Evolutionary conservation across 2,329 filamentous ascomycete genomes (phyloP).

Genomic region (Neonectria punicea): DNA sequence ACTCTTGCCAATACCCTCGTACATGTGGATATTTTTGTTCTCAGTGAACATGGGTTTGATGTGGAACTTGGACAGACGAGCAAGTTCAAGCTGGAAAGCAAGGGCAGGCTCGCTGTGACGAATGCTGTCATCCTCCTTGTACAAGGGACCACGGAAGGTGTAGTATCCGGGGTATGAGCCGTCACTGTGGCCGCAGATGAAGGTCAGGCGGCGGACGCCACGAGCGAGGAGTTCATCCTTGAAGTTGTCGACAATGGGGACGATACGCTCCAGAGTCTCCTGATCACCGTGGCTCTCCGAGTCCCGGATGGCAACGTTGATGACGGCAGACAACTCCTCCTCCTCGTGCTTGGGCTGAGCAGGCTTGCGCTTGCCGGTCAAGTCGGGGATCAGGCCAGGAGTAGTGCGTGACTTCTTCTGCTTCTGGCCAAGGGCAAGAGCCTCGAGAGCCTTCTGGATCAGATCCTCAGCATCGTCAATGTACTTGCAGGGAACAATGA

Average conservation of each 20-base stretch:
- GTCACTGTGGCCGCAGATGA: conserved; percentile 95
- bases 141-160: conserved; percentile 94
- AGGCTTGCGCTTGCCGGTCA: conserved; percentile 77
- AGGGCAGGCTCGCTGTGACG: conserved; percentile 96
- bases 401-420: conserved; percentile 65
- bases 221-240: conserved; percentile 85
- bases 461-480: conserved; percentile 93
- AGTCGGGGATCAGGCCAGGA: conserved; percentile 73
- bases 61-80: conserved; percentile 93
- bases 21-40: conserved; percentile 99
- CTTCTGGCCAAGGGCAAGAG: conserved; percentile 72
- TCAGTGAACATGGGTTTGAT: conserved; percentile 99
- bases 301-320: conserved; percentile 92
- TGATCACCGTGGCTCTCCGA: conserved; percentile 84
- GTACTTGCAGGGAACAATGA: conserved; percentile 92
- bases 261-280: conserved; percentile 81
- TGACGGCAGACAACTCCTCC: conserved; percentile 88
- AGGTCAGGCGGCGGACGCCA: conserved; percentile 88
- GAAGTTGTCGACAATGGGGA: conserved; percentile 79
- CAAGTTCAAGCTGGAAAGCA: conserved; percentile 98
- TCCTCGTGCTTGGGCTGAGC: conserved; percentile 36
- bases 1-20: conserved; percentile 94
- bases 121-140: conserved; percentile 92
- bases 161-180: conserved; percentile 97
- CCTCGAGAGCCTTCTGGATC: conserved; percentile 84